Conservation (phyloP, 148 eudicot species). For the Heliamphora exappendiculata region DNA sequence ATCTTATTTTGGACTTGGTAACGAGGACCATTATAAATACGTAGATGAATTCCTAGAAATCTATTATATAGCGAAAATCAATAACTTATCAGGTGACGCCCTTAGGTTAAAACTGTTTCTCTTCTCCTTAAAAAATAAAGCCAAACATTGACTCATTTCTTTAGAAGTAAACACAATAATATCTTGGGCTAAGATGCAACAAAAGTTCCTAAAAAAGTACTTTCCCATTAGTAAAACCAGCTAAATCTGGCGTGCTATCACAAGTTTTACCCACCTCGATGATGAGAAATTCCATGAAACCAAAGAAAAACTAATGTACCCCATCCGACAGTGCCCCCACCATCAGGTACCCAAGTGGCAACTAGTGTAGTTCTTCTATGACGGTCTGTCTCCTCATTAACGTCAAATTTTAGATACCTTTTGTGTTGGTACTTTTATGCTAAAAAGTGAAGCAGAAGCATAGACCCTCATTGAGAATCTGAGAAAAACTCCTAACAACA, state of each 20-base stretch:
- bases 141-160: background rate
- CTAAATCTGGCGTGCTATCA: background rate
- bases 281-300: background rate
- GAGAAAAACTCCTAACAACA: background rate
- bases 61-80: background rate
- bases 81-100: background rate
- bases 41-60: background rate
- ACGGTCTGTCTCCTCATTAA: too few relatives aligned
- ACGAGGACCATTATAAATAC: background rate
- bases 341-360: background rate
- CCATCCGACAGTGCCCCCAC: background rate
- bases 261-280: background rate
- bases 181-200: background rate
- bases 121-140: background rate
- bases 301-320: background rate
- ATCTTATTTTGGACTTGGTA: too few relatives aligned
- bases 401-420: background rate
- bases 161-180: background rate
- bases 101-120: background rate
- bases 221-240: background rate
- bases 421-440: background rate
- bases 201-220: background rate
- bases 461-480: background rate
- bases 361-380: too few relatives aligned
- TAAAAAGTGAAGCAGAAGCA: background rate